Evolutionary conservation across 768 basidiomycete species (phyloP), one percentile per base, ranked within the genome.

Genomic region (Leucosporidium yakuticum): DNA sequence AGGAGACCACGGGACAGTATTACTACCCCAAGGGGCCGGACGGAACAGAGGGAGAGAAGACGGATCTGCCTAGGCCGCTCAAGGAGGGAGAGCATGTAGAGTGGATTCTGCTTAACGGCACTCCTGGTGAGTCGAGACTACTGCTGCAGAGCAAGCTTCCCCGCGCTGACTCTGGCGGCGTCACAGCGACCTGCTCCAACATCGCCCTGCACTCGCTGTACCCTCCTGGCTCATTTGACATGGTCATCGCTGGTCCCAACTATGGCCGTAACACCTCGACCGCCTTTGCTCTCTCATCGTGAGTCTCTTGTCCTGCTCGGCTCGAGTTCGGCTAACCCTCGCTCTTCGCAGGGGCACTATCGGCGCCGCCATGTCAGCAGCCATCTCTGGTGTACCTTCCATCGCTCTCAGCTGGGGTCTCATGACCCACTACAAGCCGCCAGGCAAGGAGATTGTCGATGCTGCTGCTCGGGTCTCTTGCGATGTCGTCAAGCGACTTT

Each of bases 61-160:
- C 17, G 14, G 47, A 48, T 27, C 31, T 60, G 17, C 60, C 60
- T 15, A 12, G 60, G 15, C n/a, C 62, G 44, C 63, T 78, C 21
- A 74, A 74, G 58, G 78, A 78, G 6, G 79, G 79, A 17, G 79
- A 80, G 74, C 74, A 71, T 9, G 76, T 77, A 67, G 79, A 80
- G 69, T 79, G 79, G 78, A 73, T 81, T 29, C 65, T 81, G n/a
- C 71, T 81, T 7, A 74, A 76, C 11, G 80, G 80, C 1, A 80
- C 76, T 19, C 58, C 63, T 3, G 39, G 48, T 68, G n/a, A 21
- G 61, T 29, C 15, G 1, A 27, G 0, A 23, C 39, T 8, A 0
- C 6, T n/a, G 47, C n/a, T 20, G 2, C 19, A n/a, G 19, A 17
- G 20, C 29, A 27, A 4, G 7, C 20, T 4, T 19, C 11, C 31